phyloP scores from a whole-genome alignment of 768 basidiomycete species.

The Dioszegia aurantiaca region DNA sequence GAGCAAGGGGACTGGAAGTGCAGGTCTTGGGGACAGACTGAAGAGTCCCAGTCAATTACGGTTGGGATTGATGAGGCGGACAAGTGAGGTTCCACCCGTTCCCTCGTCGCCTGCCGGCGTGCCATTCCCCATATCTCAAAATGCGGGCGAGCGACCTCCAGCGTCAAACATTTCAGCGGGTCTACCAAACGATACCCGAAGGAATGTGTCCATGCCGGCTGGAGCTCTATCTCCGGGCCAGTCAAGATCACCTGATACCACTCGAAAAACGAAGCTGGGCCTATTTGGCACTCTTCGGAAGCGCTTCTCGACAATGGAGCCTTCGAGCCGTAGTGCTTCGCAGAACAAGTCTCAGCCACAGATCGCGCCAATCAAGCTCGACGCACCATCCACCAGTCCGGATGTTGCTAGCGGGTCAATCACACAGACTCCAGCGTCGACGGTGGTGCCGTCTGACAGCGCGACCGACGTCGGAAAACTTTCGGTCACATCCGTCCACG shows the following conservation, averaged over 20 bases:
- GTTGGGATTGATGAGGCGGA: neutral
- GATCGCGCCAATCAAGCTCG: neutral
- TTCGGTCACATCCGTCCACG: no score
- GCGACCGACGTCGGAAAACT: no score
- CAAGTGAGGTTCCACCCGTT: neutral
- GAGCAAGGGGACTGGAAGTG: neutral
- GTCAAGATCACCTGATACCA: neutral
- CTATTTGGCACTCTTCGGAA: conserved; percentile 18
- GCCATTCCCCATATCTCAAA: no score
- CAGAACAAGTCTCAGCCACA: neutral
- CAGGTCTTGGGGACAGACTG: neutral
- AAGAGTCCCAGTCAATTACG: conserved; percentile 2
- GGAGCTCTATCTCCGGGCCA: neutral
- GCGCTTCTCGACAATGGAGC: conserved; percentile 14
- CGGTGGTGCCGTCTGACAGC: no score
- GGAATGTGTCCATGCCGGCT: conserved; percentile 1
- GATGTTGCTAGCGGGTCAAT: no score
- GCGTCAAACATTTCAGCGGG: no score
- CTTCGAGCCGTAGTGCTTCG: neutral
- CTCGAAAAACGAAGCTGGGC: conserved; percentile 12
- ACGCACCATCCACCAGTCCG: no score
- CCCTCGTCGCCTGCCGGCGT: neutral
- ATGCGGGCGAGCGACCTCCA: no score
- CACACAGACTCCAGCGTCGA: no score
- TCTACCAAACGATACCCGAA: no score